These are phyloP conservation scores for Colletotrichum sp. DNA, from an alignment of 2,329 filamentous ascomycete species.

Conservation along the genomic window DNA sequence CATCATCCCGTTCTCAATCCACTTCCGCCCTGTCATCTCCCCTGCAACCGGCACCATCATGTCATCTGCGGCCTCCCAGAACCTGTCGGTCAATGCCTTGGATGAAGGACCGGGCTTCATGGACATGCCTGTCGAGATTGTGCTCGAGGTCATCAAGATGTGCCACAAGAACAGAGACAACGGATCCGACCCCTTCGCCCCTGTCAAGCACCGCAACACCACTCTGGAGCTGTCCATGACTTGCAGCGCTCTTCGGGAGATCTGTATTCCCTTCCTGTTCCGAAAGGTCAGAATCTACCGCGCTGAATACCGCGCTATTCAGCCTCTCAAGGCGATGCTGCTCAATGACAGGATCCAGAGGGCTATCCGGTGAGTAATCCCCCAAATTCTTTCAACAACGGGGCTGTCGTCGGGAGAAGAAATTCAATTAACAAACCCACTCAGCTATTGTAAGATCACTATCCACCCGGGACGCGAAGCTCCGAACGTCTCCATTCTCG, in stretches of 20 bases:
- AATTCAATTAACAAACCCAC: not conserved
- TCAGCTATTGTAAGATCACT: not conserved
- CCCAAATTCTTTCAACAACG: not conserved
- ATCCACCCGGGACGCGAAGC: not conserved
- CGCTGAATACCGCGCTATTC: not conserved
- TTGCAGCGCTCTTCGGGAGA: not conserved
- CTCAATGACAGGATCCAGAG: not conserved
- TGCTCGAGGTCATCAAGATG: not conserved
- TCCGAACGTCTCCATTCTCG: not conserved
- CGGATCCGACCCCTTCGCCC: not conserved
- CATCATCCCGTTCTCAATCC: not conserved
- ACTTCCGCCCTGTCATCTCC: not conserved
- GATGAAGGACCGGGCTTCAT: not conserved
- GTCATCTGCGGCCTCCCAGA: not conserved
- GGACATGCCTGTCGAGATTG: not conserved
- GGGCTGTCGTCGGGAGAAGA: not conserved
- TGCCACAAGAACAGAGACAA: not conserved
- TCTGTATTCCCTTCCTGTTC: accelerated
- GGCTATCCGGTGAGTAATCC: not conserved
- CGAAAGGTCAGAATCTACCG: not conserved
- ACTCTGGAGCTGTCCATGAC: not conserved
- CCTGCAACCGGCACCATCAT: not conserved
- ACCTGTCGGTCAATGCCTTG: not conserved
- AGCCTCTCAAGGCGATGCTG: not conserved
- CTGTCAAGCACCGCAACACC: not conserved